Base-by-base conservation (phyloP, 2,329 filamentous ascomycete genomes). In the Penicillium glabrum region DNA sequence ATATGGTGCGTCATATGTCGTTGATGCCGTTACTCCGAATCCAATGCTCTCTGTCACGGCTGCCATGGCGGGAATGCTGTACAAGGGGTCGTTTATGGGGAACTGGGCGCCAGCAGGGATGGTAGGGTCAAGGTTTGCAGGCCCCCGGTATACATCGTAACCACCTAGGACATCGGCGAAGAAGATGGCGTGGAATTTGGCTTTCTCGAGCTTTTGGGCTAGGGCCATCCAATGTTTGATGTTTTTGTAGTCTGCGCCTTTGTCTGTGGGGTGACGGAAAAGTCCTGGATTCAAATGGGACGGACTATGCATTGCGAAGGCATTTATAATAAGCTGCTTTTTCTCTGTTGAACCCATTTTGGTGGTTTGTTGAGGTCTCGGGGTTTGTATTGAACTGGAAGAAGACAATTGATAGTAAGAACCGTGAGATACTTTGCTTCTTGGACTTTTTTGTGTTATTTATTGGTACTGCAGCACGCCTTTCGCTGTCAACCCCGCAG, bases 1-100 rank as follows among this genome's bases (percentile, higher is more conserved):
- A 46, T 83, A 83, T 5, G 82, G 80, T 49, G 80, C 74, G 23
- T 84, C 81, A 51, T 83, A 83, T 0, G 82, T 84, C 0, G 80
- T 83, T 0, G 79, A 82, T 0, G 81, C 82, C 0, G 82, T 84
- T 1, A 82, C 79, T 0, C 80, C 82, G 3, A 84, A 79, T 0
- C 79, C 72, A 53, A 82, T 69, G 21, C 73, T 76, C 58, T 79
- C 74, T 0, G 80, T 80, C 3, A 73, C 76, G 5, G 78, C 72
- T 7, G 79, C 78, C 75, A 81, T 76, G 2, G 79, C 79, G 1
- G 79, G 71, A 13, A 82, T 71, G 26, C 69, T 69, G 55, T 73
- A 74, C 14, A 75, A 68, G 0, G 75, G 72, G 56, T 78, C 76
- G n/a, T 75, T 76, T 52, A 78, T 73, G 6, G 76, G 77, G 58